Base-by-base conservation (phyloP, 192 early-diverging fungal genomes). In the Thamnidium elegans region DNA sequence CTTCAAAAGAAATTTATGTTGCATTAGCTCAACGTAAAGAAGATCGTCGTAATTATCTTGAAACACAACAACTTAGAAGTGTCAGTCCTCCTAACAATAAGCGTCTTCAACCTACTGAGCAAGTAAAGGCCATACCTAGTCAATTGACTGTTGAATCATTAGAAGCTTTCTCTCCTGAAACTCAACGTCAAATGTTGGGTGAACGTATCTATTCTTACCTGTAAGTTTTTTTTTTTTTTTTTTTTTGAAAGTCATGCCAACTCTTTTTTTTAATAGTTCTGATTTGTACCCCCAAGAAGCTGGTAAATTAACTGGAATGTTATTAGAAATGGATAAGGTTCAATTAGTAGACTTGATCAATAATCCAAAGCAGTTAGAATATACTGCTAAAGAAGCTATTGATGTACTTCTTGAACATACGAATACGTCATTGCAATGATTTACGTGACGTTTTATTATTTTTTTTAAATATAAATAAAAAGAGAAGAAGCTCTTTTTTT, bases 291-390 rank as follows among this genome's bases (percentile, higher is more conserved):
- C 79, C 21, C 67, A 78, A 32, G 62, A 76, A 21, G 90, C 92
- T 62, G 89, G 90, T 45, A 95, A 95, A 86, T 83, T 95, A 55
- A 95, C 93, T 17, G 93, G 93, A 42, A 94, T 94, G 92, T 78
- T 95, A 43, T 77, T 95, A 50, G 93, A 95, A 78, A 91, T 95
- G 92, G 90, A 91, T 65, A 86, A 89, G 68, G 70, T 78, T 50
- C 90, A 91, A 68, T 76, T 95, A 51, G 69, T 94, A 50, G 78
- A 86, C 70, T 68, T 95, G 65, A 67, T 94, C 44, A 88, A 89
- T 68, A 75, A 82, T 66, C 66, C 73, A 20, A 83, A 82, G 42
- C 84, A 84, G 7, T 83, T 92, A 47, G 47, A 75, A 32, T 79
- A 62, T 54, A 95, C 93, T 82, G 83, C 90, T 61, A 60, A 70